Evolutionary conservation across 768 basidiomycete genomes (phyloP).

Genomic region (Pulveroboletus frians): DNA sequence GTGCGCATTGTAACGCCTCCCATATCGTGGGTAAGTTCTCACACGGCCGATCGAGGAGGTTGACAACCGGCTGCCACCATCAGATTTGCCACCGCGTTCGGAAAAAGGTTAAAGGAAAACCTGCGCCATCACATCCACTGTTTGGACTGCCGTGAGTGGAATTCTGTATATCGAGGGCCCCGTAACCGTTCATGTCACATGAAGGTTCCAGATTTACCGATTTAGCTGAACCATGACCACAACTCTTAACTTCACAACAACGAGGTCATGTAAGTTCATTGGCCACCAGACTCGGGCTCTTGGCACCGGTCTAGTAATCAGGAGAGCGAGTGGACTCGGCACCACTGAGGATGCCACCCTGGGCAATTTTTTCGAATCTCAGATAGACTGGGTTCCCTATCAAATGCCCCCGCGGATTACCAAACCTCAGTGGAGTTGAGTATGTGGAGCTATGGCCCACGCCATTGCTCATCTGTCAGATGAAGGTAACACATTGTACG

Average conservation of each 20-base stretch:
- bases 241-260: no score
- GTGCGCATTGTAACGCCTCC: neutral
- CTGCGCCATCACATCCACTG: neutral
- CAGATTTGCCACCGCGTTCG: neutral
- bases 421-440: neutral
- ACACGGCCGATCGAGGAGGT: neutral
- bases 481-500: conserved; percentile 19
- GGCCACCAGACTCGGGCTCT: neutral
- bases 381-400: neutral
- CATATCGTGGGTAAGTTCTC: neutral
- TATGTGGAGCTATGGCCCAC: neutral
- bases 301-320: neutral
- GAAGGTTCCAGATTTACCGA: neutral
- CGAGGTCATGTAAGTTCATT: neutral
- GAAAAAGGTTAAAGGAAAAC: conserved; percentile 1
- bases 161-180: neutral
- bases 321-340: neutral
- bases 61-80: conserved; percentile 4
- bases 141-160: conserved; percentile 1
- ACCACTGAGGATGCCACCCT: neutral
- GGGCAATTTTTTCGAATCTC: neutral
- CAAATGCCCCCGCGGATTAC: conserved; percentile 13
- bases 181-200: conserved; percentile 4
- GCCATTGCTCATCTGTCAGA: conserved; percentile 14
- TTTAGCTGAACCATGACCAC: neutral